Percentiles rank a stretch among this genome's conserved stretches.
Conservation (phyloP, 2,329 filamentous ascomycete species). For the Pseudogymnoascus sp. region DNA sequence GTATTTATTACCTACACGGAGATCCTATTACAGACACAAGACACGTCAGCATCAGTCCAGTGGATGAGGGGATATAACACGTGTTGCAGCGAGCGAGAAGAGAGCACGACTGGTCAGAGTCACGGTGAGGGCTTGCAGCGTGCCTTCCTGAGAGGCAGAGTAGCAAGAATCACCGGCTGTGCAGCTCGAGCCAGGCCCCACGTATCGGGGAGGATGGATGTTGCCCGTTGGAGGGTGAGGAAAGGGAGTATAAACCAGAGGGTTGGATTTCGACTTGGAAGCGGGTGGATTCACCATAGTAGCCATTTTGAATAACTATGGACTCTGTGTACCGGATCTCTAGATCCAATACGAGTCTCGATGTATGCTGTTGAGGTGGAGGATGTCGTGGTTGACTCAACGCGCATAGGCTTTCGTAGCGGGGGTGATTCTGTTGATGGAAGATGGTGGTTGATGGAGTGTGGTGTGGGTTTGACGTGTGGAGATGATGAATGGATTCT, state of each 20-base stretch:
- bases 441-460: neutral
- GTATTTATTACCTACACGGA: constrained; percentile 99
- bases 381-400: neutral
- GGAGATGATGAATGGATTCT: neutral
- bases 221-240: constrained; percentile 24
- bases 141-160: neutral
- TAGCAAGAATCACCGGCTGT: constrained; percentile 6
- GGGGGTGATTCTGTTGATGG: neutral
- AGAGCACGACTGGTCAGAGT: neutral
- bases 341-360: constrained; percentile 25
- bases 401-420: neutral
- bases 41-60: constrained; percentile 4
- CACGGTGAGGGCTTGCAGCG: neutral
- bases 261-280: constrained; percentile 30
- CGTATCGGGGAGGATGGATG: constrained; percentile 11
- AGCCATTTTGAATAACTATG: constrained; percentile 43
- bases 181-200: neutral
- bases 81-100: neutral
- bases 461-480: neutral
- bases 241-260: constrained; percentile 33
- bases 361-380: constrained; percentile 2
- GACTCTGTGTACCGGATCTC: constrained; percentile 25
- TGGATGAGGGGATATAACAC: neutral
- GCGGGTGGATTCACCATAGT: constrained; percentile 46
- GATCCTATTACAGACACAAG: constrained; percentile 55